These are phyloP conservation scores for Eucalyptus curtisii DNA, from an alignment of 345 rosid genomes.

Conservation along the genomic window DNA sequence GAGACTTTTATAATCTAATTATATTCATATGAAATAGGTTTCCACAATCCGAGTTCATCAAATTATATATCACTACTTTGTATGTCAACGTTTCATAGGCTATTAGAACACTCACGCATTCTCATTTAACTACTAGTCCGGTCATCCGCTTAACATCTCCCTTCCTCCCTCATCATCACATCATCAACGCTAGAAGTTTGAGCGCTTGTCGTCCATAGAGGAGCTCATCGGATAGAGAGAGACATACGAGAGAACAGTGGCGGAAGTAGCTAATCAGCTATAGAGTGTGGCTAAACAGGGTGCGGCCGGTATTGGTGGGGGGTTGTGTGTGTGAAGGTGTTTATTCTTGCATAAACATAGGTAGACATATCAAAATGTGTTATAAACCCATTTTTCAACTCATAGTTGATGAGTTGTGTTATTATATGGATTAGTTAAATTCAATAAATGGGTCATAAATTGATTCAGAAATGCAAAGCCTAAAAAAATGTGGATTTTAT, in stretches of 20 bases:
- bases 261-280: no score
- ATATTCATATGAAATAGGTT: neutral
- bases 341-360: no score
- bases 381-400: no score
- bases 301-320: no score
- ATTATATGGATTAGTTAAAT: no score
- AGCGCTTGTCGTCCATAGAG: neutral
- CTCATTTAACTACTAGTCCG: neutral
- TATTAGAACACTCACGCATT: neutral
- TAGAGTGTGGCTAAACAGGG: no score
- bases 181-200: neutral
- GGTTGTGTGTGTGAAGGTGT: no score
- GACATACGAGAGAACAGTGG: neutral
- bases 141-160: neutral
- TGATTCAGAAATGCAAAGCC: no score
- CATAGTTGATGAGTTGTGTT: accelerated
- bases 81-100: neutral
- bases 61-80: neutral
- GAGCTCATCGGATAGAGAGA: neutral
- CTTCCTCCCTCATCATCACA: neutral
- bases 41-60: neutral
- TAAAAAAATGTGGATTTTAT: no score
- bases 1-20: neutral
- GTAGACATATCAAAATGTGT: no score
- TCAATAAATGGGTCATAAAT: no score